Conservation (phyloP, 2,329 filamentous ascomycete genomes). For the Pseudogymnoascus verrucosus region DNA sequence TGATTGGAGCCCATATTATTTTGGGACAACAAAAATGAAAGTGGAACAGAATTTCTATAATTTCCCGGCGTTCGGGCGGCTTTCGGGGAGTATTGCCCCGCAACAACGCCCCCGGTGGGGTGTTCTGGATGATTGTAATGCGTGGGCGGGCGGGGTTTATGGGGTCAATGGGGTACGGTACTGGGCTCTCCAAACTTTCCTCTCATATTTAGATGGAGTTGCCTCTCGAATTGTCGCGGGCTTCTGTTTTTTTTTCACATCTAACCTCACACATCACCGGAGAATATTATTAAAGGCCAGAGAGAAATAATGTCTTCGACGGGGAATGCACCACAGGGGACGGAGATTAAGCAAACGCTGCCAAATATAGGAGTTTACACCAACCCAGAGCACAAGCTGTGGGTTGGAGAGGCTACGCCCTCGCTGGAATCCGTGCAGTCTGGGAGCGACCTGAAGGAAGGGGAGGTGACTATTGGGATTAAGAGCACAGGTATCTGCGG, state of each 20-base stretch:
- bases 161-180: not conserved
- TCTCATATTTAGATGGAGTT: not conserved
- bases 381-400: constrained; percentile 85
- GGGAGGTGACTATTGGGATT: constrained; percentile 81
- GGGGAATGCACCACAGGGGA: constrained; percentile 2
- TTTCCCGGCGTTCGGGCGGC: not conserved
- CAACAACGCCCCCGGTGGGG: not conserved
- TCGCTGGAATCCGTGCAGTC: constrained; percentile 65
- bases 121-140: not conserved
- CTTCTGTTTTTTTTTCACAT: not conserved
- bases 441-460: constrained; percentile 61
- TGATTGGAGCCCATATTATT: constrained; percentile 1
- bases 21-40: not conserved
- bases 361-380: constrained; percentile 94
- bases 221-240: not conserved
- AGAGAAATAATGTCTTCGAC: constrained; percentile 9
- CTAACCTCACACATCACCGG: not conserved
- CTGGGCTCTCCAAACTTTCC: not conserved
- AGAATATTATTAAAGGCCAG: not conserved
- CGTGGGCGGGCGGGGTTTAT: not conserved
- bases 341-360: constrained; percentile 48
- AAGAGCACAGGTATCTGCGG: constrained; percentile 96
- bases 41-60: not conserved
- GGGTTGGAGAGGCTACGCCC: constrained; percentile 73
- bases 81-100: not conserved